Conservation (phyloP, 1,284 basidiomycete genomes). For the Phylloboletellus chloephorus region DNA sequence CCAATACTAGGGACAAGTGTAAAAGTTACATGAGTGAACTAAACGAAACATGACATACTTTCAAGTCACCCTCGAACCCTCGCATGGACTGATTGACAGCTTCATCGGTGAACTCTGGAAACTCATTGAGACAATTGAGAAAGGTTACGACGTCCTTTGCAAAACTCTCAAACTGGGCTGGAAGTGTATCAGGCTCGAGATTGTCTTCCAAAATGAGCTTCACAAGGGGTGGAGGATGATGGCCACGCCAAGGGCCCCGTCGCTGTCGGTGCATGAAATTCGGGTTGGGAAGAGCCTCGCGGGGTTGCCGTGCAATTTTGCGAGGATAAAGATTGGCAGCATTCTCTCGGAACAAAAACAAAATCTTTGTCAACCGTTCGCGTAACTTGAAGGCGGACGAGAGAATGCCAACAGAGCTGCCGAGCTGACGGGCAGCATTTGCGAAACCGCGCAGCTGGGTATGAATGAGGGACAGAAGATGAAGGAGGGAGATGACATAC, state of each 20-base stretch:
- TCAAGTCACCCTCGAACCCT: slow-evolving; percentile 48
- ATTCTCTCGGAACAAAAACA: slow-evolving; percentile 34
- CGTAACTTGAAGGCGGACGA: slow-evolving; percentile 34
- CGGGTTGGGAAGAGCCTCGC: slow-evolving; percentile 32
- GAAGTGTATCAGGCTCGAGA: slow-evolving; percentile 31
- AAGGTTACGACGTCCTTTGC: slow-evolving; percentile 48
- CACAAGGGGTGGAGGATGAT: slow-evolving; percentile 25
- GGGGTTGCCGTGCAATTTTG: slow-evolving; percentile 30
- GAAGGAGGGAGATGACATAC: slow-evolving; percentile 12
- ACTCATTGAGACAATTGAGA: slow-evolving; percentile 50
- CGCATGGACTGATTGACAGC: slow-evolving; percentile 48
- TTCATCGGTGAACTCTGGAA: slow-evolving; percentile 54
- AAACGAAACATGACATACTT: slow-evolving; percentile 29
- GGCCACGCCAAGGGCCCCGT: slow-evolving; percentile 29
- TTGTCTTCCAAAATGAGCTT: slow-evolving; percentile 29
- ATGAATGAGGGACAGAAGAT: slow-evolving; percentile 13
- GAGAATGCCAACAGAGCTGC: slow-evolving; percentile 33
- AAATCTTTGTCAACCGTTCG: slow-evolving; percentile 33
- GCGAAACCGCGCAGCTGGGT: slow-evolving; percentile 31
- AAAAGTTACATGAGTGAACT: slow-evolving; percentile 11
- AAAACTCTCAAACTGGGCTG: slow-evolving; percentile 38
- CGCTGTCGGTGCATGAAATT: slow-evolving; percentile 35
- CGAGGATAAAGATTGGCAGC: slow-evolving; percentile 32
- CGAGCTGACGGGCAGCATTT: slow-evolving; percentile 33
- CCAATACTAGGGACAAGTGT: slow-evolving; percentile 28